Conservation (phyloP, 2,329 filamentous ascomycete species). For the Microdochium nivale region DNA sequence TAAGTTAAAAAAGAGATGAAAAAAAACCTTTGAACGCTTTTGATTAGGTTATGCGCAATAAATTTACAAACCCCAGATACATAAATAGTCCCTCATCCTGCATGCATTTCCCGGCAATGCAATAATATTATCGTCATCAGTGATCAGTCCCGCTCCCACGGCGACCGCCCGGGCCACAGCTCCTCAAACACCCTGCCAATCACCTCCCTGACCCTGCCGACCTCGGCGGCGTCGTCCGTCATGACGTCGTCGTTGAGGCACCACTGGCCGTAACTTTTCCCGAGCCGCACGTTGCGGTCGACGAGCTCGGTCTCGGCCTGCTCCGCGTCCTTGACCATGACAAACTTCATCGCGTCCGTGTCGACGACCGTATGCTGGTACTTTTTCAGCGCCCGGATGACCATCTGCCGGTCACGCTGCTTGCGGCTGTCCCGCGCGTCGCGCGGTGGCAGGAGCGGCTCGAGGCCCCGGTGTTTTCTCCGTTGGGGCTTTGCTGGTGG, state of each 20-base stretch:
- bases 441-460: constrained; percentile 23
- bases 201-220: constrained; percentile 23
- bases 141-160: constrained; percentile 14
- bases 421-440: constrained; percentile 9
- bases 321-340: constrained; percentile 34
- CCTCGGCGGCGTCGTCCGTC: constrained; percentile 22
- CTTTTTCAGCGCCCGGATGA: constrained; percentile 28
- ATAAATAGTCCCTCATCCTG: no score
- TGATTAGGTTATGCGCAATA: no score
- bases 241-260: constrained; percentile 34
- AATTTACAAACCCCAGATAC: no score
- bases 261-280: constrained; percentile 25
- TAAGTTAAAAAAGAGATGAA: no score
- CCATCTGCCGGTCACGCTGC: constrained; percentile 19
- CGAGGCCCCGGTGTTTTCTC: constrained; percentile 19
- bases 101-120: no score
- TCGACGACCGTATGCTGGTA: constrained; percentile 31
- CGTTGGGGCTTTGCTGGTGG: background rate
- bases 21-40: no score
- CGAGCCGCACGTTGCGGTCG: constrained; percentile 23
- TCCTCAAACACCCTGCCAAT: constrained; percentile 24
- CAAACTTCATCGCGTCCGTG: constrained; percentile 28
- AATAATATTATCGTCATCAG: no score
- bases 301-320: constrained; percentile 27
- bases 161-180: constrained; percentile 16